Evolutionary conservation across 2,329 filamentous ascomycete genomes (phyloP).

Genomic region (Acephala macrosclerotiorum): DNA sequence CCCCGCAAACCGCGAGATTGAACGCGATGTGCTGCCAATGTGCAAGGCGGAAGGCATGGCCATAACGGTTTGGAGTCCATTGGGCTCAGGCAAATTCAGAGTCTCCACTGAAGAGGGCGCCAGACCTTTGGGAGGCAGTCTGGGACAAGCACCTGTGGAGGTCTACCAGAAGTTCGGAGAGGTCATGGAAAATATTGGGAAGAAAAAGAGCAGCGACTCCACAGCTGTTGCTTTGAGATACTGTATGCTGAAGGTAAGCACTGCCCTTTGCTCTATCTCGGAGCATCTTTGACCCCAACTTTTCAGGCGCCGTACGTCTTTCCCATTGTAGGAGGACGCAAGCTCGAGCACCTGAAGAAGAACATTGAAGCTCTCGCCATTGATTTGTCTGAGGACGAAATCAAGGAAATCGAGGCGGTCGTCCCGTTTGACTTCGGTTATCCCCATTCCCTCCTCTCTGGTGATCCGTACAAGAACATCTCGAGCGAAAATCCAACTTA

Average conservation of each 20-base stretch:
- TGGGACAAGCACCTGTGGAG: background rate
- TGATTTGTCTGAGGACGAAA: conserved; percentile 56
- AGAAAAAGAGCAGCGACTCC: conserved; percentile 52
- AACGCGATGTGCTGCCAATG: conserved; percentile 66
- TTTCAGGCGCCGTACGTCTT: conserved; percentile 61
- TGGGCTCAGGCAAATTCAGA: conserved; percentile 55
- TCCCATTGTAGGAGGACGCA: conserved; percentile 63
- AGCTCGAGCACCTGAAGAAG: conserved; percentile 61
- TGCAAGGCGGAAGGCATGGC: conserved; percentile 61
- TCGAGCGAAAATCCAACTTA: background rate
- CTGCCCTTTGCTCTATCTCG: conserved; percentile 53
- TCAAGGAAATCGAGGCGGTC: conserved; percentile 57
- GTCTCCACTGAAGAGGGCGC: conserved; percentile 50
- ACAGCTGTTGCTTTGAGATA: background rate
- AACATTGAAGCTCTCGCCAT: conserved; percentile 62
- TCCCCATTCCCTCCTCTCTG: conserved; percentile 1
- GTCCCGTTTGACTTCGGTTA: conserved; percentile 3
- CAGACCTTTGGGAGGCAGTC: conserved; percentile 16
- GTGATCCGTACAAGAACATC: background rate
- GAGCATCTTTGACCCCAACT: background rate
- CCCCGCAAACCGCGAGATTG: conserved; percentile 65
- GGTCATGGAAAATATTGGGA: conserved; percentile 57
- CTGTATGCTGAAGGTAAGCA: conserved; percentile 57
- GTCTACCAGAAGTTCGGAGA: conserved; percentile 52
- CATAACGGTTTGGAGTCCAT: conserved; percentile 58